Percentiles rank a stretch among this genome's conserved stretches.
These are phyloP conservation scores for Penicillium polonicum DNA, from an alignment of 2,329 filamentous ascomycete species.

Conservation along the genomic window DNA sequence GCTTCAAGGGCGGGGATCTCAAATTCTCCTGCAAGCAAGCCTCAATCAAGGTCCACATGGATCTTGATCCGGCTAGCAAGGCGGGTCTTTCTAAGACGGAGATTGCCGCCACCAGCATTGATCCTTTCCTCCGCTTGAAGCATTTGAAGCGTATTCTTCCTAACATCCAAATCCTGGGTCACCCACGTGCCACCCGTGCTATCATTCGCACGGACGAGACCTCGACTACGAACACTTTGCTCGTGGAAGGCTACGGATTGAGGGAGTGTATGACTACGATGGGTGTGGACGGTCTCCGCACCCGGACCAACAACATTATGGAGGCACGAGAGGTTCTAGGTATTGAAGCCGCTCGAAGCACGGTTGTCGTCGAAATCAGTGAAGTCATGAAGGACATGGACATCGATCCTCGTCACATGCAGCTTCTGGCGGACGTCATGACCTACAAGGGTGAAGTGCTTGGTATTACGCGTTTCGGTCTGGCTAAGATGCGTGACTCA, in stretches of 20 bases:
- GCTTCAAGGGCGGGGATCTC: conserved; percentile 68
- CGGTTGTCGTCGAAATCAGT: conserved; percentile 85
- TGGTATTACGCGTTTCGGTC: conserved; percentile 92
- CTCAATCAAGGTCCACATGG: conserved; percentile 72
- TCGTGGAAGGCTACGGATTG: conserved; percentile 92
- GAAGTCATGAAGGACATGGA: conserved; percentile 90
- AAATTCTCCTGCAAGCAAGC: conserved; percentile 51
- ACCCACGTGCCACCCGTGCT: conserved; percentile 78
- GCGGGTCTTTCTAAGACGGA: conserved; percentile 42
- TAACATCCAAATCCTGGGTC: conserved; percentile 82
- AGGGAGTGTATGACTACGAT: conserved; percentile 88
- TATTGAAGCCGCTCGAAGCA: conserved; percentile 87
- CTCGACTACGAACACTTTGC: conserved; percentile 67
- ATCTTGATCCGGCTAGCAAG: conserved; percentile 40
- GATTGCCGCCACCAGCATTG: conserved; percentile 43
- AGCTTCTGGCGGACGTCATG: conserved; percentile 96
- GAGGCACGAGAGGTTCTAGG: conserved; percentile 84
- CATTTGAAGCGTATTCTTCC: conserved; percentile 80
- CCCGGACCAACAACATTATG: conserved; percentile 82
- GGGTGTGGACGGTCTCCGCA: conserved; percentile 76
- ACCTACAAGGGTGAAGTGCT: conserved; percentile 97
- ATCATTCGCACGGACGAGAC: conserved; percentile 81
- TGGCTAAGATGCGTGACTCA: conserved; percentile 93
- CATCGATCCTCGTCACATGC: conserved; percentile 97
- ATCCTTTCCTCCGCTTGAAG: conserved; percentile 65